Base-by-base conservation (phyloP, 768 basidiomycete genomes). In the Pleurotus djamor region DNA sequence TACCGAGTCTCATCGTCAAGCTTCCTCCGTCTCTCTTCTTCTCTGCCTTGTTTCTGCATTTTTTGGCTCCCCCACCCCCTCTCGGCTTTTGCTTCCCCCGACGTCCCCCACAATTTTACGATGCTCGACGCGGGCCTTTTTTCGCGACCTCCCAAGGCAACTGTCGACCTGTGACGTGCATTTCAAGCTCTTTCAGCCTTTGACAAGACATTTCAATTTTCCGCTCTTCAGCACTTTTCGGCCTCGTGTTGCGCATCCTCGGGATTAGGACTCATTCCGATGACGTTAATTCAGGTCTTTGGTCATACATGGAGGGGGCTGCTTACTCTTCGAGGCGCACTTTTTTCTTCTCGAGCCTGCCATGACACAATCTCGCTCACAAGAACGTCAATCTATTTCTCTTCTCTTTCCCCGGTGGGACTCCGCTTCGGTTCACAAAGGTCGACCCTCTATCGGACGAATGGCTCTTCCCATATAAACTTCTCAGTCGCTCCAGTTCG, bases 1-100 rank as follows among this genome's bases (percentile, higher is more conserved):
- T 32, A 12, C 21, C 36, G 44, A 28, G 54, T 56, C 36, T 56
- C 54, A 56, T 56, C 54, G 41, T 56, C 36, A 56, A 56, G 54
- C 33, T 16, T 12, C 54, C 54, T 36, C 54, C 38, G 41, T 36
- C 28, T 7, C 16, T 47, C 7, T 17, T 47, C 17, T 47, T 47
- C 45, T 47, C 45, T 17, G 12, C 12, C 13, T 47, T 47, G 9
- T 17, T 16, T 41, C 38, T 17, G 3, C 45, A 17, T 12, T 14
- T 47, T 47, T 47, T 47, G 45, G 14, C 17, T 17, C 14, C 45
- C 7, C 9, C 45, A 17, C 9, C 16, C 12, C 17, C 45, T 41
- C 45, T 47, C 45, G 16, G 9, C n/a, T 47, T 17, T 17, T 17
- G 16, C 21, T 1, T 17, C 13, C n/a, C 13, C n/a, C 45, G 16